phyloP scores from a whole-genome alignment of 1,284 basidiomycete genomes.

The Marasmius fiardii region DNA sequence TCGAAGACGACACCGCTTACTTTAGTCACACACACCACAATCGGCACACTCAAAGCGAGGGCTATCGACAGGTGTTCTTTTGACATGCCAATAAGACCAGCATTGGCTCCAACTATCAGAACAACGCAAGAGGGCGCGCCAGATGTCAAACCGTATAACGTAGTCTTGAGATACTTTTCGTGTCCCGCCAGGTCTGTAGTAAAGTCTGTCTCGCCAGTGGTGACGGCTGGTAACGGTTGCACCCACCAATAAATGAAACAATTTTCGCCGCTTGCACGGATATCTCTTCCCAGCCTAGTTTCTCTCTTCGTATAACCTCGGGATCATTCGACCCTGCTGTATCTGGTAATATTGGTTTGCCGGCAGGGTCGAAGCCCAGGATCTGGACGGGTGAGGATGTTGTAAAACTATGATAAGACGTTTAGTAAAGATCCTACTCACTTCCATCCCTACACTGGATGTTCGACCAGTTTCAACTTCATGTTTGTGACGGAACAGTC shows the following conservation, averaged over 20 bases:
- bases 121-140: conserved; percentile 95
- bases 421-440: conserved; percentile 26
- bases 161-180: conserved; percentile 90
- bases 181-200: conserved; percentile 82
- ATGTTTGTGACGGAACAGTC: conserved; percentile 95
- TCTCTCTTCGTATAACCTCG: conserved; percentile 74
- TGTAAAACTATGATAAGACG: background rate
- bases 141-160: conserved; percentile 92
- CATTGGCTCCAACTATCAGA: conserved; percentile 95
- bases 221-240: conserved; percentile 2
- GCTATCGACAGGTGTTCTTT: conserved; percentile 97
- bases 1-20: conserved; percentile 35
- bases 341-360: conserved; percentile 73
- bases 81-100: conserved; percentile 95
- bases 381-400: conserved; percentile 54
- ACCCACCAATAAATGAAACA: conserved; percentile 85
- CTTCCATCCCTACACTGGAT: conserved; percentile 95
- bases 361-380: conserved; percentile 76
- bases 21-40: conserved; percentile 95
- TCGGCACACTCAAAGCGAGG: conserved; percentile 89
- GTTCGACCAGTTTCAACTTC: conserved; percentile 96
- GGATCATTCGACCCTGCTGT: conserved; percentile 51
- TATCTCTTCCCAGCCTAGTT: conserved; percentile 96
- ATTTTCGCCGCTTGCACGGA: conserved; percentile 89
- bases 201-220: background rate